Evolutionary conservation across 192 early-diverging fungal genomes (phyloP), one percentile per base, ranked within the genome.

Genomic region (Backusella macrospora): DNA sequence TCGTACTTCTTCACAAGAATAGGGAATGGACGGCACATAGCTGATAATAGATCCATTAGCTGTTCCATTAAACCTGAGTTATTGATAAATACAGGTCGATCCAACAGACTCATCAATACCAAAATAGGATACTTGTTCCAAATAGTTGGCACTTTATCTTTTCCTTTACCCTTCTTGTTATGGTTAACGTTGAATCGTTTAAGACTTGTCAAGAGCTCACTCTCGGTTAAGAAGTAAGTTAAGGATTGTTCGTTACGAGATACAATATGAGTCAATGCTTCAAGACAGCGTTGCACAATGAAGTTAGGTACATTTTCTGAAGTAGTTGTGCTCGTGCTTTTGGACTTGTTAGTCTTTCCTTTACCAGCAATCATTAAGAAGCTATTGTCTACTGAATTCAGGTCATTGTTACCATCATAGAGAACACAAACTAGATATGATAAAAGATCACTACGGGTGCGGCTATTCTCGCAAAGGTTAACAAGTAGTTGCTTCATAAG

Each of bases 391-490:
- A 94, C 92, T 14, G 87, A 83, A 7, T 89, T 86, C 52, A 96
- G 72, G 75, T 96, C 93, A 0, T 86, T 82, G 46, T 89, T 92
- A 47, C 93, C 94, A 74, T 95, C 92, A 68, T 91, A 90, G 38
- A 99, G 83, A 26, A 97, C 90, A 18, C 90, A 92, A 52, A 99
- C 83, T 62, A 99, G 84, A 37, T 98, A 86, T 8, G 93, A 90
- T 21, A 99, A 86, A 6, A 98, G 77, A 64, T 99, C 96, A 12
- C 85, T 76, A 23, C 96, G 86, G 2, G 95, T 93, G 66, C 90
- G 92, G 45, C 88, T 91, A 77, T 98, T 98, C 78, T 97, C 96
- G 77, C 94, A 94, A 3, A 99, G 85, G 70, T 94, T 95, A 7
- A 91, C 82, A 45, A 97, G 78, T 15, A 94, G 69, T 37, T 84